A percentile compares a stretch with the other conserved stretches of the same genome.
Conservation (phyloP, 192 early-diverging fungal genomes). For the Phlyctochytrium arcticum region DNA sequence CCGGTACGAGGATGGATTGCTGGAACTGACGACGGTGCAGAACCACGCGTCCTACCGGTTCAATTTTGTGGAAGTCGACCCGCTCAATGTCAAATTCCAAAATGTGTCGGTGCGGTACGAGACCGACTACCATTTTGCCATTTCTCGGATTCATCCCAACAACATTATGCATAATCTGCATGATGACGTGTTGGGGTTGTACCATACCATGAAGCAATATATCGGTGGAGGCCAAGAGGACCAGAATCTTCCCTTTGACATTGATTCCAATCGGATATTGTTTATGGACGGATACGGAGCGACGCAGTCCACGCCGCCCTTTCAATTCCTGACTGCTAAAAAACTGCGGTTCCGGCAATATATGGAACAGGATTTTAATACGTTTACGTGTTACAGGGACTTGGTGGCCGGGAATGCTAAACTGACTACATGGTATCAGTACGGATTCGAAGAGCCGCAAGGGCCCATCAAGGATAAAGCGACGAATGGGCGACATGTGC, state of each 20-base stretch:
- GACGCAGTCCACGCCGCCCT: constrained; percentile 38
- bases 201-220: constrained; percentile 34
- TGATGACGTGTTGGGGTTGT: constrained; percentile 46
- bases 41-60: constrained; percentile 38
- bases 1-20: constrained; percentile 22
- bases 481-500: constrained; percentile 43
- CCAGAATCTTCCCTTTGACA: constrained; percentile 29
- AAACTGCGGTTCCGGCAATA: constrained; percentile 29
- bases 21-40: constrained; percentile 38
- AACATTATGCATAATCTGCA: constrained; percentile 57
- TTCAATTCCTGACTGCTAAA: constrained; percentile 40
- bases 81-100: constrained; percentile 29
- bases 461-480: constrained; percentile 38
- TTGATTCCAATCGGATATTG: constrained; percentile 35
- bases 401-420: constrained; percentile 42
- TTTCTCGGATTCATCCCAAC: constrained; percentile 36
- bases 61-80: constrained; percentile 36
- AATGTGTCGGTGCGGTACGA: constrained; percentile 44
- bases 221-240: constrained; percentile 11
- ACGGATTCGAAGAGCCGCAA: constrained; percentile 46
- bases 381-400: constrained; percentile 49
- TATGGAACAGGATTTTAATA: constrained; percentile 34
- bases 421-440: constrained; percentile 52
- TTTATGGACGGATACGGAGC: constrained; percentile 33
- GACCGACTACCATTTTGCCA: constrained; percentile 36